Evolutionary conservation across 495 filamentous ascomycete species (phyloP).

Genomic region (Aspergillus saccharolyticus): DNA sequence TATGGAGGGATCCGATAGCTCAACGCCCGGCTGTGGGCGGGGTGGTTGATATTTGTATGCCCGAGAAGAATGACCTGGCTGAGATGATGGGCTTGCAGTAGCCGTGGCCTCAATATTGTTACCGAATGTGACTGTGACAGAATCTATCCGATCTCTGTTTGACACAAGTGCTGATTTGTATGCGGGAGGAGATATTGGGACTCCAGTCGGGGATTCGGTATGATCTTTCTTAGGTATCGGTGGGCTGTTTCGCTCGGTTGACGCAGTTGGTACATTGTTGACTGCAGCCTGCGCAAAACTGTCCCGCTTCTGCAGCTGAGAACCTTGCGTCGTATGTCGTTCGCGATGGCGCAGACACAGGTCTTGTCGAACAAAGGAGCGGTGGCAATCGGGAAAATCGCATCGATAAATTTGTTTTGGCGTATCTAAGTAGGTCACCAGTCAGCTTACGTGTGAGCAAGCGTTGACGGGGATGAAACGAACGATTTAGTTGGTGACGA

Average conservation of each 20-base stretch:
- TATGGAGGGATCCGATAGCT: slow-evolving; percentile 10
- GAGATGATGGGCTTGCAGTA: background rate
- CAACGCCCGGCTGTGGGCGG: slow-evolving; percentile 14
- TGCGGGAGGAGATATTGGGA: slow-evolving; percentile 12
- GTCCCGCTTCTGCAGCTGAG: slow-evolving; percentile 89
- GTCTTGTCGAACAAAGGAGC: slow-evolving; percentile 91
- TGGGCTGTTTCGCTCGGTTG: slow-evolving; percentile 4
- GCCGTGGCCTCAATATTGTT: background rate
- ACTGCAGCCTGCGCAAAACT: slow-evolving; percentile 31
- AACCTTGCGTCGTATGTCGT: slow-evolving; percentile 92
- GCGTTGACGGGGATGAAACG: slow-evolving; percentile 20
- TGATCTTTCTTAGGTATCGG: slow-evolving; percentile 9
- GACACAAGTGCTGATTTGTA: slow-evolving; percentile 4
- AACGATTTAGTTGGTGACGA: slow-evolving; percentile 94
- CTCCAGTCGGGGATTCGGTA: slow-evolving; percentile 4
- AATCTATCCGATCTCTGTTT: background rate
- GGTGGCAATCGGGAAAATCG: slow-evolving; percentile 86
- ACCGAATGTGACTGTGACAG: background rate
- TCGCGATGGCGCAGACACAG: slow-evolving; percentile 90
- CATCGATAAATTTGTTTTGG: slow-evolving; percentile 96
- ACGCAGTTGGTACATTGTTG: slow-evolving; percentile 10
- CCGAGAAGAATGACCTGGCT: background rate
- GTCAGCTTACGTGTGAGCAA: slow-evolving; percentile 8
- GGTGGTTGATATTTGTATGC: slow-evolving; percentile 22
- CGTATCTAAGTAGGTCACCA: slow-evolving; percentile 44